Evolutionary conservation across 371 early-diverging fungal genomes (phyloP), one percentile per base, ranked within the genome.

Genomic region (Basidiobolus meristosporus): DNA sequence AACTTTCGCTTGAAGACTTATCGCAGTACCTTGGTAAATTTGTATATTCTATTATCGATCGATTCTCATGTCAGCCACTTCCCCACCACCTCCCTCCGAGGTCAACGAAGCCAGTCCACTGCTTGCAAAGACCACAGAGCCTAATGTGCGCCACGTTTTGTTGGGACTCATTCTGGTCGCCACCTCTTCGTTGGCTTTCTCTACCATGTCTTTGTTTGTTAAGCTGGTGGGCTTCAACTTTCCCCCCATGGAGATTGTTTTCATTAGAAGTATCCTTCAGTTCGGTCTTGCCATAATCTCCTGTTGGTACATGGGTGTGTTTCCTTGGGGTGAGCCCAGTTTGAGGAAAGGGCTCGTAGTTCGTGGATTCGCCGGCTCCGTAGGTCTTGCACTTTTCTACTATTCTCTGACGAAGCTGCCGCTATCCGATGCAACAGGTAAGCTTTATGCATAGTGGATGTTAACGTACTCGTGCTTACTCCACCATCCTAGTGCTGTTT

Each of bases 361-460:
- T 36, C 62, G 86, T 33, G 82, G 76, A 0, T 35, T 68, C 1
- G 65, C 68, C 0, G 78, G 80, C 0, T 57, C 81, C 2, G 40
- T 73, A 15, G 82, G 77, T 2, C 54, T 82, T 31, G 71, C 63
- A 6, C 54, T 73, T 12, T 82, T 73, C 52, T 85, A 78, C 51
- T 80, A 63, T 43, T 65, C 73, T n/a, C 44, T 82, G 12, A 70
- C 75, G 7, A 56, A 64, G 22, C 54, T 85, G 47, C 65, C 77
- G 2, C 47, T 85, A 38, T 69, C 70, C 2, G 85, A 85, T 44
- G 79, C 81, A 11, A 81, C 78, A 1, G n/a, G n/a, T n/a, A n/a
- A n/a, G n/a, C n/a, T n/a, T n/a, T n/a, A n/a, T n/a, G n/a, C n/a
- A n/a, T n/a, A n/a, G n/a, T n/a, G n/a, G n/a, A n/a, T n/a, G n/a